phyloP scores from a whole-genome alignment of 495 filamentous ascomycete species.

The Trichoderma erinaceum region DNA sequence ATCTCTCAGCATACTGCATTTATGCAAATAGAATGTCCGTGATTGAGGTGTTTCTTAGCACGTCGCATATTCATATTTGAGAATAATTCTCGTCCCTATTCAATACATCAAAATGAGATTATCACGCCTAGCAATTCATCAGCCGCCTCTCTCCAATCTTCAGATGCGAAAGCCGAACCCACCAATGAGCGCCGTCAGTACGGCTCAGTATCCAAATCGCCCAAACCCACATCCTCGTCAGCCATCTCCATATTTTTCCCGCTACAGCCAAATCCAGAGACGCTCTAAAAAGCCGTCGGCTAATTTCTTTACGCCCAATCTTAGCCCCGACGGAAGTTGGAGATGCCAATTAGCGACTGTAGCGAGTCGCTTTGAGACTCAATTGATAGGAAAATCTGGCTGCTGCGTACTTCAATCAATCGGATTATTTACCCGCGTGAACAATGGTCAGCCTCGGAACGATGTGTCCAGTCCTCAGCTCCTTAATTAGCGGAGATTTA shows the following conservation, averaged over 20 bases:
- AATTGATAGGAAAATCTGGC: background rate
- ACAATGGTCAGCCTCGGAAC: background rate
- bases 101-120: background rate
- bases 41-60: too few relatives aligned
- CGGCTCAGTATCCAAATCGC: background rate
- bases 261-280: background rate
- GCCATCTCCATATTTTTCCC: background rate
- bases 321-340: background rate
- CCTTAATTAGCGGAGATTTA: background rate
- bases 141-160: background rate
- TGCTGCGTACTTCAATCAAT: background rate
- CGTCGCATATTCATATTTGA: too few relatives aligned
- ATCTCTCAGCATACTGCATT: too few relatives aligned
- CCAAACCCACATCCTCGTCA: background rate
- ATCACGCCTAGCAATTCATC: background rate
- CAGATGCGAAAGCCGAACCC: background rate
- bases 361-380: background rate
- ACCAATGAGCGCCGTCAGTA: background rate
- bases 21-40: too few relatives aligned
- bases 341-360: background rate
- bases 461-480: background rate
- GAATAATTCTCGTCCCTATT: background rate
- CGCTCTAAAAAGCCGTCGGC: background rate
- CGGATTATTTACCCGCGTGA: constrained; percentile 9
- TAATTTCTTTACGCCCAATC: background rate